Evolutionary conservation across 805 yeast genomes (phyloP), one percentile per base, ranked within the genome.

Genomic region (Sugiyamaella valdiviana): DNA sequence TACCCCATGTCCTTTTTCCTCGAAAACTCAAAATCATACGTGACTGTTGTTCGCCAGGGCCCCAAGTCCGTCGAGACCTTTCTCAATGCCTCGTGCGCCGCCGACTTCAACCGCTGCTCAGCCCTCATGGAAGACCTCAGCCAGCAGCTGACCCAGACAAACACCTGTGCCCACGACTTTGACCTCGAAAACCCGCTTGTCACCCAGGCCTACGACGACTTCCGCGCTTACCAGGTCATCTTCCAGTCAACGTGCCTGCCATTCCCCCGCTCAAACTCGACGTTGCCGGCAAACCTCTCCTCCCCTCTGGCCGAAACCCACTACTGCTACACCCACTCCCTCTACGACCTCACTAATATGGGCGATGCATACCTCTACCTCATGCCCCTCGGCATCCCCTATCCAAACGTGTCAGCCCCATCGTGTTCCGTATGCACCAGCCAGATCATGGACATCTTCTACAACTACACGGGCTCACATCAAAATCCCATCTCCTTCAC

Each of bases 1-100:
- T 57, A 51, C 26, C 67, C 67, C 12, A 52, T 63, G 52, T 61
- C 65, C 14, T 63, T 63, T 45, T 60, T 51, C 39, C 55, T 63
- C 9, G 56, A 54, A 46, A 61, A 50, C 44, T 63, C 66, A 6
- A 44, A 57, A 19, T 59, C 65, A 5, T 63, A 61, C 46, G 59
- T 59, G 41, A 26, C 43, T 5, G 50, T 56, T n/a, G 58, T 54
- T n/a, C 55, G 60, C 6, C 44, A 50, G n/a, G 66, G 63, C 23
- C 49, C 50, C 14, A 47, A 40, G 35, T 49, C 51, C 26, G 51
- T 62, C 9, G 59, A 63, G 17, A 36, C 36, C 24, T 50, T 64
- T 2, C 55, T 63, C 40, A 57, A 59, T 49, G 44, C 44, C 17
- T 46, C 62, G 19, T 63, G 67, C 46, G 32, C 52, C 15, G 66